These are phyloP conservation scores for Fusarium pseudocircinatum DNA, from an alignment of 2,329 filamentous ascomycete genomes.

Conservation along the genomic window DNA sequence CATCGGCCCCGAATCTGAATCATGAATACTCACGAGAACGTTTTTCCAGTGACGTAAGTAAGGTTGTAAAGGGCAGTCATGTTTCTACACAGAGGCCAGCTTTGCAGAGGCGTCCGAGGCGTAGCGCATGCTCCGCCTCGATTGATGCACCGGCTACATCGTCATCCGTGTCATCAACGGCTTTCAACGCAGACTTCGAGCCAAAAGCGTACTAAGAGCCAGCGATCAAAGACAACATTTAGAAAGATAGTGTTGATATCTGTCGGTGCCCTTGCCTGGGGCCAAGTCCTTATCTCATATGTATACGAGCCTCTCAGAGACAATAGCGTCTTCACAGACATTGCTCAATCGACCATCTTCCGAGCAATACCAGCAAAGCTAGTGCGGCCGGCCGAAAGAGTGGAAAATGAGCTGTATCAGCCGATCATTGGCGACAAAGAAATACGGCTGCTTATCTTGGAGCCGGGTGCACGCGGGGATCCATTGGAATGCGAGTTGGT, in stretches of 20 bases:
- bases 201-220: fast-evolving
- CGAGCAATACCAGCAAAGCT: background rate
- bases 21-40: fast-evolving
- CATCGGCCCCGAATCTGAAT: fast-evolving
- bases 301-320: background rate
- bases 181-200: fast-evolving
- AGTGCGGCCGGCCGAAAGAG: fast-evolving
- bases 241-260: fast-evolving
- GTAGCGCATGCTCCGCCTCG: fast-evolving
- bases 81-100: background rate
- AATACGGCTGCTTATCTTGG: background rate
- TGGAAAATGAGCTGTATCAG: fast-evolving
- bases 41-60: background rate
- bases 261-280: fast-evolving
- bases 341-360: background rate
- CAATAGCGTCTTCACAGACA: background rate
- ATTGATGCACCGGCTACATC: background rate
- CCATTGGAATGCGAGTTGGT: background rate
- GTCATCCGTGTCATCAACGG: fast-evolving
- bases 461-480: background rate
- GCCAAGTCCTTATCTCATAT: background rate
- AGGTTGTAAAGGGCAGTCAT: background rate
- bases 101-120: fast-evolving
- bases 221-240: background rate
- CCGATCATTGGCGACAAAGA: background rate